Evolutionary conservation across 345 rosid genomes (phyloP).

Genomic region (Acer campestre): DNA sequence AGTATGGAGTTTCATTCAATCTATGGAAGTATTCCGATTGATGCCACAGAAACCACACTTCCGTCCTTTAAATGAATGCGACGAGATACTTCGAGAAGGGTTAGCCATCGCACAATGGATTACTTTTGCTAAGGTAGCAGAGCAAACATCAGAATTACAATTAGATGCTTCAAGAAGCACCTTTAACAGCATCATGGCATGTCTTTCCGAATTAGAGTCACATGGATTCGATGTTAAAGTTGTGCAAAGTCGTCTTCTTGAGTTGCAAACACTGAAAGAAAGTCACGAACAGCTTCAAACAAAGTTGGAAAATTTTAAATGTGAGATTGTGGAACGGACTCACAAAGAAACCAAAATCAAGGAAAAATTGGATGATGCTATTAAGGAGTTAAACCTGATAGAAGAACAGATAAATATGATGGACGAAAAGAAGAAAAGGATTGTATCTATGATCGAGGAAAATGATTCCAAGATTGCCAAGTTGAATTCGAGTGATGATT

Average conservation of each 20-base stretch:
- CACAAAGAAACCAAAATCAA: conserved; percentile 7
- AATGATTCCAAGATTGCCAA: conserved; percentile 21
- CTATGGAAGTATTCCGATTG: conserved; percentile 29
- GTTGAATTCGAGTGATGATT: background rate
- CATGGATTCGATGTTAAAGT: conserved; percentile 35
- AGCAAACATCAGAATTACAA: conserved; percentile 27
- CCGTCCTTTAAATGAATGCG: conserved; percentile 22
- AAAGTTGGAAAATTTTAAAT: conserved; percentile 10
- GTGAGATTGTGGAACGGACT: conserved; percentile 13
- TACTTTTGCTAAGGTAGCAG: conserved; percentile 30
- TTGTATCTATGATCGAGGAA: conserved; percentile 11
- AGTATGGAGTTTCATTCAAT: conserved; percentile 28
- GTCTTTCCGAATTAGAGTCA: conserved; percentile 24
- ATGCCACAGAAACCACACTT: conserved; percentile 47
- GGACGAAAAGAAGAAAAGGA: background rate
- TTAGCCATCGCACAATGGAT: conserved; percentile 36
- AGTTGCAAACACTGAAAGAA: conserved; percentile 31
- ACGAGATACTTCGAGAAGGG: conserved; percentile 38
- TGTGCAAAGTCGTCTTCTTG: conserved; percentile 9
- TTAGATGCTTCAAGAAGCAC: conserved; percentile 16
- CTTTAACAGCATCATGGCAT: conserved; percentile 21
- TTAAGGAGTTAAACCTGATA: conserved; percentile 13
- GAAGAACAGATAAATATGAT: background rate
- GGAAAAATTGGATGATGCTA: conserved; percentile 14
- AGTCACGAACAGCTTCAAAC: conserved; percentile 20